Percentiles rank a stretch among this genome's conserved stretches.
Evolutionary conservation across 2,329 filamentous ascomycete genomes (phyloP).

Genomic region (Fusarium metavorans): DNA sequence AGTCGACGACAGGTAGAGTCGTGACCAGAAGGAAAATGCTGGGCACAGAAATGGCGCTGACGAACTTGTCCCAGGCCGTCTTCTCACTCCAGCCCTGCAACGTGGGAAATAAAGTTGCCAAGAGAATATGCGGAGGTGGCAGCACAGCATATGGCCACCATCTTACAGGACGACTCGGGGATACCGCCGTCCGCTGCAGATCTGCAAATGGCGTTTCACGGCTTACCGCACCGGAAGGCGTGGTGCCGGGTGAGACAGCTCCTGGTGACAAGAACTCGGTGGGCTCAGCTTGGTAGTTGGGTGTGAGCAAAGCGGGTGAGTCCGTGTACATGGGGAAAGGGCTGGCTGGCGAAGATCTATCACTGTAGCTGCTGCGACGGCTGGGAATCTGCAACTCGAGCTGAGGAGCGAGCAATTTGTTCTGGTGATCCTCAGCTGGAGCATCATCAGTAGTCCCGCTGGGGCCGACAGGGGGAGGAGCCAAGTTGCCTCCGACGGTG

Average conservation of each 20-base stretch:
- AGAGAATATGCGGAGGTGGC: conserved; percentile 77
- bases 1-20: conserved; percentile 91
- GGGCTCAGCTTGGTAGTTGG: conserved; percentile 54
- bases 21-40: conserved; percentile 91
- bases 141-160: conserved; percentile 88
- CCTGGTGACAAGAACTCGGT: conserved; percentile 66
- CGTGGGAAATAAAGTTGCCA: conserved; percentile 86
- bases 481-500: conserved; percentile 55
- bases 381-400: conserved; percentile 63
- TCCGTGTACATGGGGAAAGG: conserved; percentile 80
- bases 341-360: conserved; percentile 62
- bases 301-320: conserved; percentile 60
- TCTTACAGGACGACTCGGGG: conserved; percentile 60
- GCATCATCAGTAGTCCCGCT: conserved; percentile 31
- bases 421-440: conserved; percentile 6
- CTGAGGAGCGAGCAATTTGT: conserved; percentile 29
- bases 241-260: conserved; percentile 54
- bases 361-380: conserved; percentile 56
- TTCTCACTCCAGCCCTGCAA: conserved; percentile 86
- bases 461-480: conserved; percentile 53
- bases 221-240: conserved; percentile 55
- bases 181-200: conserved; percentile 54
- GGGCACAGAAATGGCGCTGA: conserved; percentile 86
- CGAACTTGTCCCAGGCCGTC: conserved; percentile 82
- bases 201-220: conserved; percentile 62